Base-by-base conservation (phyloP, 352 stramenopile species). In the Thalassiosira ordinaria region DNA sequence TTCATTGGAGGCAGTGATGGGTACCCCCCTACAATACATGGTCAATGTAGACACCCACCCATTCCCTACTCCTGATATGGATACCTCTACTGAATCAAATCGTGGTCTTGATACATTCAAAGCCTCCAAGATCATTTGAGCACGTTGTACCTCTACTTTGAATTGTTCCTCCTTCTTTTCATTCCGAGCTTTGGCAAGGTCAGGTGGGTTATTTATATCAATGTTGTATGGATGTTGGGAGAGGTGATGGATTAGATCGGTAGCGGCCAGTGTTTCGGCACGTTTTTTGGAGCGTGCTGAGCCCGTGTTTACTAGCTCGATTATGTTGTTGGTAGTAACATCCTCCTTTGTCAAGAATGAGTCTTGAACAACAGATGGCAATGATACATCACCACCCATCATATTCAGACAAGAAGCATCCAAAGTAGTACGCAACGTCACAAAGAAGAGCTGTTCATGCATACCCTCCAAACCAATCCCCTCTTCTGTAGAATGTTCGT, bases 91-190 rank as follows among this genome's bases (percentile, higher is more conserved):
- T 5, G 67, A 69, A 4, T 77, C 67, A 29, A 77, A 77, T 8
- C 6, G 60, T 5, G 67, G 67, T 27, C 55, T 20, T 1, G 67
- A 69, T 5, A 56, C 39, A 53, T 68, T 26, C 9, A 77, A 37
- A 2, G 29, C 55, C 29, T 77, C 55, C n/a, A 77, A 37, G 22
- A 68, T 62, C 67, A 77, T 77, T 29, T 74, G 64, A 4, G 64
- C 24, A 1, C 27, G 44, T 52, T 63, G 47, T 8, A 74, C 44
- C 14, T 49, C 33, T 13, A 18, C 29, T 31, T 74, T 74, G 18
- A 63, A 49, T 7, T 5, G 18, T 35, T 62, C 64, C 49, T 65
- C 64, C 6, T 70, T 41, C 27, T 55, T 20, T 13, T 20, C 37
- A 24, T 59, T 70, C 39, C 8, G 29, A 1, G 37, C 18, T 22